phyloP scores from a whole-genome alignment of 352 stramenopile species.

The Phytophthora crassamura region DNA sequence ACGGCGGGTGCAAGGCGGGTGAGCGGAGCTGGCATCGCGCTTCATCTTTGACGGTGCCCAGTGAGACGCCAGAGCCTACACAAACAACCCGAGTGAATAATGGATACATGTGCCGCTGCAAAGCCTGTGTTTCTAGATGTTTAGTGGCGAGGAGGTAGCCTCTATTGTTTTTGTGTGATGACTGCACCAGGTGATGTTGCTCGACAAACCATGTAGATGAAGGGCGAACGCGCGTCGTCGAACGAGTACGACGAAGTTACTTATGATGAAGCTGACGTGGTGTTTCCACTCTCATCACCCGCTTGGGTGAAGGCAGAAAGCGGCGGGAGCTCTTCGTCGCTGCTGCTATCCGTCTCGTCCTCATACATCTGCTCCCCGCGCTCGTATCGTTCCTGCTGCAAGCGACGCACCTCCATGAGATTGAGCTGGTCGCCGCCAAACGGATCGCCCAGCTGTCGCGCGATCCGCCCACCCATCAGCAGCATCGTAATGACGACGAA shows the following conservation, averaged over 20 bases:
- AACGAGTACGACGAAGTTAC: neutral
- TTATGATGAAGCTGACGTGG: slow-evolving; percentile 22
- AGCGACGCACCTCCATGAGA: slow-evolving; percentile 69
- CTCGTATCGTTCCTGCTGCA: slow-evolving; percentile 81
- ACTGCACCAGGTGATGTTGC: too few relatives aligned
- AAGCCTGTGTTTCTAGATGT: slow-evolving; percentile 10
- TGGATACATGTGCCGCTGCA: slow-evolving; percentile 36
- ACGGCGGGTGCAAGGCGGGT: slow-evolving; percentile 1
- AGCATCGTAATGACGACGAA: slow-evolving; percentile 66
- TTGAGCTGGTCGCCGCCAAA: slow-evolving; percentile 62
- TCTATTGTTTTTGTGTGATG: too few relatives aligned
- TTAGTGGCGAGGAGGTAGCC: slow-evolving; percentile 9
- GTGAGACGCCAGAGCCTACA: neutral
- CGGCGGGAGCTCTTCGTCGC: slow-evolving; percentile 34
- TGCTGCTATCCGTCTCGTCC: slow-evolving; percentile 68
- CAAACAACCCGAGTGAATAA: slow-evolving; percentile 34
- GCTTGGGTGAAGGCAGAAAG: slow-evolving; percentile 7
- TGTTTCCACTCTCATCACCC: slow-evolving; percentile 15
- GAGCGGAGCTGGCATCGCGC: slow-evolving; percentile 3
- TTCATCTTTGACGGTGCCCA: neutral
- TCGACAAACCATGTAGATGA: too few relatives aligned
- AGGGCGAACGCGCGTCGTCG: neutral
- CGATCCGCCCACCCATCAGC: slow-evolving; percentile 54
- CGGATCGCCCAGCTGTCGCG: slow-evolving; percentile 53
- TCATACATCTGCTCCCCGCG: slow-evolving; percentile 46